A percentile compares a stretch with the other conserved stretches of the same genome.
phyloP scores from a whole-genome alignment of 164 flowering plant species.

The Tinospora cordifolia region DNA sequence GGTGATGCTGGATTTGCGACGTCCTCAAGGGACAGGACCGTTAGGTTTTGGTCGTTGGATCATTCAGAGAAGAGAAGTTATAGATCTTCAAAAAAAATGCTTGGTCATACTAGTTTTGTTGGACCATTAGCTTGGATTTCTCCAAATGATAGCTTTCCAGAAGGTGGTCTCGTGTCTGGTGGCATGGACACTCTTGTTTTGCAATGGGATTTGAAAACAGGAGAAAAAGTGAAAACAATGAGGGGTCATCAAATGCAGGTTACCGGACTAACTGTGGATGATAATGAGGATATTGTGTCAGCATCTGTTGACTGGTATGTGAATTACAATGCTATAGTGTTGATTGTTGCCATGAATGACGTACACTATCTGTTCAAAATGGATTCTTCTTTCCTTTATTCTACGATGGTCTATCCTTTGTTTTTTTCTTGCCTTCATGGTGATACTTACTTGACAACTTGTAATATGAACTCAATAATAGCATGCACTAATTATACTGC shows the following conservation, averaged over 20 bases:
- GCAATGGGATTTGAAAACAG: constrained; percentile 77
- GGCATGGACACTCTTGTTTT: constrained; percentile 85
- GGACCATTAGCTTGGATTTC: constrained; percentile 87
- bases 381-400: too few relatives aligned
- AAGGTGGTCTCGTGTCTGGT: constrained; percentile 86
- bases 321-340: background rate
- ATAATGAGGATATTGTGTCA: constrained; percentile 55
- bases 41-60: constrained; percentile 66
- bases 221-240: constrained; percentile 54
- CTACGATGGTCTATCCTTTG: too few relatives aligned
- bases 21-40: constrained; percentile 79
- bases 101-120: constrained; percentile 90
- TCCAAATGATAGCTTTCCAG: constrained; percentile 53
- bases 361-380: too few relatives aligned
- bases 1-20: constrained; percentile 69
- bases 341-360: too few relatives aligned
- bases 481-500: too few relatives aligned
- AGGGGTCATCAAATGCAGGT: constrained; percentile 86
- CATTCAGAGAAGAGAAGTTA: constrained; percentile 38
- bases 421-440: too few relatives aligned
- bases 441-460: too few relatives aligned
- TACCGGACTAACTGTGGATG: constrained; percentile 66
- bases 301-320: constrained; percentile 75
- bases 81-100: constrained; percentile 37
- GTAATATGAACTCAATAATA: too few relatives aligned